Percentiles rank a stretch among this genome's conserved stretches.
Conservation (phyloP, 164 flowering plant species). For the Sextonia rubra region DNA sequence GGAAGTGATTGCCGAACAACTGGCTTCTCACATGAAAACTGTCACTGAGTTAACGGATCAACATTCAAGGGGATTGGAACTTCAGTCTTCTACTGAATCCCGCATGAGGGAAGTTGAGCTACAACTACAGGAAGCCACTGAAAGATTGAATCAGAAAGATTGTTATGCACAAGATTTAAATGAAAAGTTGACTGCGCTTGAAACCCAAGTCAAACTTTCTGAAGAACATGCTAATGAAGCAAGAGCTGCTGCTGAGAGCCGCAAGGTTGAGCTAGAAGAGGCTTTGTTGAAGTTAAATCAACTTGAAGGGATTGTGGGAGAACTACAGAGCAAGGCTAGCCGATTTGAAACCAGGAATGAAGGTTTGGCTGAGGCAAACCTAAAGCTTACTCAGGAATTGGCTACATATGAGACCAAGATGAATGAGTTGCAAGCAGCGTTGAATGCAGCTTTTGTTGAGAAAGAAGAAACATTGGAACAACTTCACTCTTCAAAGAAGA, state of each 20-base stretch:
- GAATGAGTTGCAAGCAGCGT: slow-evolving; percentile 39
- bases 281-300: slow-evolving; percentile 39
- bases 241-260: slow-evolving; percentile 33
- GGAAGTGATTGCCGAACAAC: slow-evolving; percentile 43
- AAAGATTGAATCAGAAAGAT: slow-evolving; percentile 35
- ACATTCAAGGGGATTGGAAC: slow-evolving; percentile 48
- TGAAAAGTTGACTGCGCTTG: slow-evolving; percentile 45
- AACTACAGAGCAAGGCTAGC: slow-evolving; percentile 37
- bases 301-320: slow-evolving; percentile 45
- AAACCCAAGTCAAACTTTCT: slow-evolving; percentile 31
- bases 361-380: slow-evolving; percentile 58
- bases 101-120: slow-evolving; percentile 38
- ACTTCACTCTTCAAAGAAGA: slow-evolving; percentile 45
- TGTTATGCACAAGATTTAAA: slow-evolving; percentile 52
- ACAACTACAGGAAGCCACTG: slow-evolving; percentile 42
- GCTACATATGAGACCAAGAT: slow-evolving; percentile 48
- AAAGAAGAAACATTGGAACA: slow-evolving; percentile 48
- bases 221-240: slow-evolving; percentile 49
- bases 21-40: slow-evolving; percentile 48
- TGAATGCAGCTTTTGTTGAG: slow-evolving; percentile 39
- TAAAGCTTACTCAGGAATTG: slow-evolving; percentile 61
- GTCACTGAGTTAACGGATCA: slow-evolving; percentile 55
- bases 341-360: slow-evolving; percentile 47
- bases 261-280: slow-evolving; percentile 62
- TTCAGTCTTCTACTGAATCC: slow-evolving; percentile 42